phyloP scores from a whole-genome alignment of 2,329 filamentous ascomycete genomes.

The Pyrenochaeta sp. region DNA sequence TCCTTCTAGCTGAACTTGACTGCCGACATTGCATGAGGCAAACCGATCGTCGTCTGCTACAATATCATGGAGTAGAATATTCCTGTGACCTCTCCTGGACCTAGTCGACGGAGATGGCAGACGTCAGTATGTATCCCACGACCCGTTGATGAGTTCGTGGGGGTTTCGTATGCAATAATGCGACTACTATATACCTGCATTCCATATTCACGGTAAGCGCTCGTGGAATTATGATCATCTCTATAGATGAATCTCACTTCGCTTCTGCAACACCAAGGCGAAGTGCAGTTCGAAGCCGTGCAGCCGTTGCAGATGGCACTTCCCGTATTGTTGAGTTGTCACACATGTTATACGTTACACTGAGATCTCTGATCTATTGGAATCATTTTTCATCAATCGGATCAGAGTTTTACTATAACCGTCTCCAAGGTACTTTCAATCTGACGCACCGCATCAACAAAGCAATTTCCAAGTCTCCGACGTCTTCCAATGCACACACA shows the following conservation, averaged over 20 bases:
- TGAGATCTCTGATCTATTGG: background rate
- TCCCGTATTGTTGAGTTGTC: background rate
- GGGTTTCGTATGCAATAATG: slow-evolving; percentile 3
- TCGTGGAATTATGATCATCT: slow-evolving; percentile 1
- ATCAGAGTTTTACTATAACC: background rate
- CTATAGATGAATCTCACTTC: slow-evolving; percentile 2
- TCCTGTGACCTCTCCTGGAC: background rate
- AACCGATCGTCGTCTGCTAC: background rate
- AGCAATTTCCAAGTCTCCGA: background rate
- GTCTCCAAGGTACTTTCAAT: background rate
- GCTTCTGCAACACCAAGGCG: background rate
- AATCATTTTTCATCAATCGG: no score
- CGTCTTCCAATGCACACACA: no score
- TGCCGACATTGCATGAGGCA: background rate
- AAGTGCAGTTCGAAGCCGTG: background rate
- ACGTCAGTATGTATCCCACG: background rate
- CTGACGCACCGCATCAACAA: background rate
- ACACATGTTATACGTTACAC: background rate
- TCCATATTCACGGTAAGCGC: slow-evolving; percentile 6
- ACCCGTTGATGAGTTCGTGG: slow-evolving; percentile 4
- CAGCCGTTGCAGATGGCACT: background rate
- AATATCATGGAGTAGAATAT: background rate
- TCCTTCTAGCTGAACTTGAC: background rate
- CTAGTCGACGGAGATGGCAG: background rate
- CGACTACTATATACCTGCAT: background rate